Percentiles rank a stretch among this genome's conserved stretches.
These are phyloP conservation scores for Auriscalpium orientale DNA, from an alignment of 768 basidiomycete species.

Conservation along the genomic window DNA sequence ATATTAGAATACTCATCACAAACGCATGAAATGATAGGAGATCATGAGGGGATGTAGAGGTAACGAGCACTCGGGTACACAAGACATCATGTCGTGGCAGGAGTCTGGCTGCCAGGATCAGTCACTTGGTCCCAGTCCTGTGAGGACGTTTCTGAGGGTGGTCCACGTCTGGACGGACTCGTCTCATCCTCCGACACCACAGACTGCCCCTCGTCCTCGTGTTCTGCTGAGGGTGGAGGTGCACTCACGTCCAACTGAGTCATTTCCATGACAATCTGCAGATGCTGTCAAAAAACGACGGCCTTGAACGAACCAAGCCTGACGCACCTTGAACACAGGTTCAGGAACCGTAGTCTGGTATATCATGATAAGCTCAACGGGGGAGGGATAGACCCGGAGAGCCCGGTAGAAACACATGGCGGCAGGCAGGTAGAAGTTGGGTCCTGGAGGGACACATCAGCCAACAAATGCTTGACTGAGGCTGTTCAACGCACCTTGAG, in stretches of 20 bases:
- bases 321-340: slow-evolving; percentile 65
- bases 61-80: neutral
- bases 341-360: slow-evolving; percentile 88
- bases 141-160: slow-evolving; percentile 81
- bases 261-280: slow-evolving; percentile 70
- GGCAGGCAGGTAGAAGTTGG: slow-evolving; percentile 66
- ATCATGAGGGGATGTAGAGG: slow-evolving; percentile 2
- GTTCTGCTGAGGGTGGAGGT: slow-evolving; percentile 34
- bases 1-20: slow-evolving; percentile 45
- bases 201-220: slow-evolving; percentile 22
- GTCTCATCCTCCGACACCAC: slow-evolving; percentile 46
- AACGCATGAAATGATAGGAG: slow-evolving; percentile 20
- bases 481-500: slow-evolving; percentile 49
- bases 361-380: slow-evolving; percentile 89
- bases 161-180: slow-evolving; percentile 55
- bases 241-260: slow-evolving; percentile 85
- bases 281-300: slow-evolving; percentile 1
- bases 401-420: slow-evolving; percentile 91
- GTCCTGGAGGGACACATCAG: slow-evolving; percentile 41
- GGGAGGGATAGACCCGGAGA: slow-evolving; percentile 88
- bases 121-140: slow-evolving; percentile 89
- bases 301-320: neutral
- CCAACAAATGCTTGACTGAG: neutral
- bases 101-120: slow-evolving; percentile 56
- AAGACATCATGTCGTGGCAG: slow-evolving; percentile 28